phyloP scores from a whole-genome alignment of 495 filamentous ascomycete species.

The Trichoderma orchidacearum region DNA sequence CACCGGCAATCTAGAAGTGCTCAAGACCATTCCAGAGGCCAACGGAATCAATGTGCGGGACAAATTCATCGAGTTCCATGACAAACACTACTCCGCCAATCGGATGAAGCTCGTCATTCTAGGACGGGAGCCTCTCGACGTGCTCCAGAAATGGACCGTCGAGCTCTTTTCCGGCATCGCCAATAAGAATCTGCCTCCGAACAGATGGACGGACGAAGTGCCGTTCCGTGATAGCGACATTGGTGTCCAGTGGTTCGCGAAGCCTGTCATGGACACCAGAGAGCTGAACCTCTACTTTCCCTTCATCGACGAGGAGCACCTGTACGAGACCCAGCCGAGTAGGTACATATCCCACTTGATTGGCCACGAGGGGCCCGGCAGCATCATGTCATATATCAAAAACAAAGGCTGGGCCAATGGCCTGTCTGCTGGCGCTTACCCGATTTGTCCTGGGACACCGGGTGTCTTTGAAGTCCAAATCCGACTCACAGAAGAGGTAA shows the following conservation, averaged over 20 bases:
- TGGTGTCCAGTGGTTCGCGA: constrained; percentile 76
- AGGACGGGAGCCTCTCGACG: constrained; percentile 78
- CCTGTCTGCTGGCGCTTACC: constrained; percentile 62
- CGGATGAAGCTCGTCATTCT: constrained; percentile 90
- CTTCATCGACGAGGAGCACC: constrained; percentile 73
- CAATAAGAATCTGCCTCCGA: constrained; percentile 74
- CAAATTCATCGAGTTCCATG: constrained; percentile 90
- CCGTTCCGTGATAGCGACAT: constrained; percentile 56
- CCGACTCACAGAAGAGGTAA: constrained; percentile 70
- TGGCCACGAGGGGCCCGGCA: constrained; percentile 92
- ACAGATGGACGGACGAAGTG: constrained; percentile 64
- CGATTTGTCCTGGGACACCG: constrained; percentile 69
- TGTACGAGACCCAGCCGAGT: constrained; percentile 74
- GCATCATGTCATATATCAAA: constrained; percentile 91
- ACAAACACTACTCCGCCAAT: constrained; percentile 88
- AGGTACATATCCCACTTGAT: constrained; percentile 89
- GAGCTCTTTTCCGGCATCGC: constrained; percentile 73
- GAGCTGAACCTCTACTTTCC: constrained; percentile 79
- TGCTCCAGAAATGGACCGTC: constrained; percentile 73
- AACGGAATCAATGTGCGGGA: constrained; percentile 77
- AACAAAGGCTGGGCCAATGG: constrained; percentile 91
- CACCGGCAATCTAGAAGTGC: constrained; percentile 79
- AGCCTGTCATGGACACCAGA: constrained; percentile 89
- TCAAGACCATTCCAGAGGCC: constrained; percentile 72
- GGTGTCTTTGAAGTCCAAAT: constrained; percentile 67